Base-by-base conservation (phyloP, 208 protist species). In the Trypanosoma cruzi region DNA sequence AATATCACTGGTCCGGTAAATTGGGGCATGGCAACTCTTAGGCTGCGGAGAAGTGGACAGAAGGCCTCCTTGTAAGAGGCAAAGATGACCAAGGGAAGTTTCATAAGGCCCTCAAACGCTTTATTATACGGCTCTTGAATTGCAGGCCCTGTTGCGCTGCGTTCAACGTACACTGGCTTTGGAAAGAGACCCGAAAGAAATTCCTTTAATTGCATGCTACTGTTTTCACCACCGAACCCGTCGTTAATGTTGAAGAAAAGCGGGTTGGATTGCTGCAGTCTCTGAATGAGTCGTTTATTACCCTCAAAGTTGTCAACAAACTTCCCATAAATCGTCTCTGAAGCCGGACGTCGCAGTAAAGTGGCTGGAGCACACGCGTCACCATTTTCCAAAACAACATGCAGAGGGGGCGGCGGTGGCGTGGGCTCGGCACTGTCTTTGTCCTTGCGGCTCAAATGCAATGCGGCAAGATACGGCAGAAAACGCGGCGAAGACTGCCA, bases 401-500 rank as follows among this genome's bases (percentile, higher is more conserved):
- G 10, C 7, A 66, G 62, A n/a, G n/a, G n/a, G n/a, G n/a, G n/a
- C 5, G 52, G n/a, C 20, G 24, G 49, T 55, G 70, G 70, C 3
- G 62, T n/a, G 14, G 20, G 18, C 7, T 14, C 20, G 4, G 13
- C 20, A 13, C 20, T 8, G 1, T 49, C 52, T 52, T 4, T n/a
- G n/a, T n/a, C 20, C 53, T 22, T 8, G n/a, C 66, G 73, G 44
- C 71, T 62, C 24, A 49, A 37, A 8, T 53, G 63, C 58, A 79
- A 58, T 31, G 61, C 46, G 14, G 79, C 52, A 13, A 88, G 53
- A 28, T 82, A 76, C 22, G 75, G 55, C 46, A 81, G 72, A 58
- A 81, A 91, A 11, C 73, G 71, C 31, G 85, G 76, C 2, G 80
- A 86, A 7, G 70, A 73, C 55, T 73, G 69, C 85, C 85, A 91